phyloP scores from a whole-genome alignment of 306 rosid species.

The Castanopsis chinensis region DNA sequence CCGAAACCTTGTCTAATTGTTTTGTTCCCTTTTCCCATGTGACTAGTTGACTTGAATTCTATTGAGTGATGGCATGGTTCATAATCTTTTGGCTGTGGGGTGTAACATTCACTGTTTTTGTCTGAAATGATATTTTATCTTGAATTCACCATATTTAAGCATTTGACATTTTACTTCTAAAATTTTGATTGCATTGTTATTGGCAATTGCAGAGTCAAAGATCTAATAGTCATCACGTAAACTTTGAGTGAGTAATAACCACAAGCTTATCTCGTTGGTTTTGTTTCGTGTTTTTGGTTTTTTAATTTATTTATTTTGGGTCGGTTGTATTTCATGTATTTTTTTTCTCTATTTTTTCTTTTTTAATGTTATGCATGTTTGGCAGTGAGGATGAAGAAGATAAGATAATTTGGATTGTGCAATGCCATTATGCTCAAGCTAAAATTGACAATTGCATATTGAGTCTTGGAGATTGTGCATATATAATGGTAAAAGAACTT shows the following conservation, averaged over 20 bases:
- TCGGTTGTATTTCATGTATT: slow-evolving; percentile 6
- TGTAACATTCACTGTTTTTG: no score
- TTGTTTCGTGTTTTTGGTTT: neutral
- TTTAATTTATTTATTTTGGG: neutral
- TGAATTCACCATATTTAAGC: no score
- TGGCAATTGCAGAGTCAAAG: slow-evolving; percentile 60
- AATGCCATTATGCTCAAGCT: slow-evolving; percentile 80
- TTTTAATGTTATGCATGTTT: slow-evolving; percentile 20
- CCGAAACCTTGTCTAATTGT: no score
- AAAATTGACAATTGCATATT: slow-evolving; percentile 45
- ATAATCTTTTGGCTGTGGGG: no score
- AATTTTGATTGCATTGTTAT: slow-evolving; percentile 20
- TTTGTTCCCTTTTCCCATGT: no score
- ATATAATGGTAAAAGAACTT: slow-evolving; percentile 55
- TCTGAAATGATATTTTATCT: no score
- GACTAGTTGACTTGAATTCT: no score
- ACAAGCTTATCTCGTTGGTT: neutral
- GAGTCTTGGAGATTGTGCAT: slow-evolving; percentile 85
- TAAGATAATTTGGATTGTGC: slow-evolving; percentile 61
- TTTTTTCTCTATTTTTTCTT: slow-evolving; percentile 1
- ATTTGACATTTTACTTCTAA: neutral
- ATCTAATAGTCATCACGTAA: slow-evolving; percentile 29
- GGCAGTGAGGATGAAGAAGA: slow-evolving; percentile 77
- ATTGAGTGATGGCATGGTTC: no score
- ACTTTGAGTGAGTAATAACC: slow-evolving; percentile 55